Evolutionary conservation across 129 eudicot genomes (phyloP).

Genomic region (Artemisia annua): DNA sequence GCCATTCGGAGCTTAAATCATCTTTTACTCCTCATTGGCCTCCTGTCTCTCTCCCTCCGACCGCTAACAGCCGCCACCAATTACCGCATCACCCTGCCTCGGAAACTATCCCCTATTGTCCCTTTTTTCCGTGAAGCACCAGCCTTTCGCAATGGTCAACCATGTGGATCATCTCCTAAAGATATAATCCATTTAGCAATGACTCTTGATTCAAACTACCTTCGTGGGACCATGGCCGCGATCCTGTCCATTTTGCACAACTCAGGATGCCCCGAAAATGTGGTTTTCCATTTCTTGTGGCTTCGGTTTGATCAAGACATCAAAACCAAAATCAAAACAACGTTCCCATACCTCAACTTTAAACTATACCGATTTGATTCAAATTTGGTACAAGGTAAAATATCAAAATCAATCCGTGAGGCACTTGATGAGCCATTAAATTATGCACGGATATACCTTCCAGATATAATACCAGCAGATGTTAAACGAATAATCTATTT

Average conservation of each 20-base stretch:
- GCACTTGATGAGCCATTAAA: conserved; percentile 54
- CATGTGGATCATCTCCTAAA: conserved; percentile 32
- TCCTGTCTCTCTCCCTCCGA: conserved; percentile 54
- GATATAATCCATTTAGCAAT: conserved; percentile 50
- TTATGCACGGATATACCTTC: conserved; percentile 44
- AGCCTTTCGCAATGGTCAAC: conserved; percentile 47
- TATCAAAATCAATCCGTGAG: conserved; percentile 48
- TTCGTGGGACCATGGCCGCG: conserved; percentile 55
- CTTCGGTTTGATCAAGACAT: conserved; percentile 35
- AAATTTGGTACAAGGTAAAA: conserved; percentile 42
- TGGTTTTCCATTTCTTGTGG: conserved; percentile 49
- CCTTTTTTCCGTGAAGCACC: conserved; percentile 57
- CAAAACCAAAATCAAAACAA: conserved; percentile 29
- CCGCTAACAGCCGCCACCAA: conserved; percentile 33
- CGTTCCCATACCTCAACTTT: conserved; percentile 47
- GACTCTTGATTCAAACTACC: conserved; percentile 54
- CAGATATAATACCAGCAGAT: conserved; percentile 39
- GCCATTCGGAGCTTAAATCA: conserved; percentile 52
- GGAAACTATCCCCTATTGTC: conserved; percentile 35
- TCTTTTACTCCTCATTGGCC: conserved; percentile 54
- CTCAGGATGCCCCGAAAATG: conserved; percentile 51
- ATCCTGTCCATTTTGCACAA: conserved; percentile 47
- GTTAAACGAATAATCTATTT: conserved; percentile 48
- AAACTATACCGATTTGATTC: conserved; percentile 37
- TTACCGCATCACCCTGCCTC: conserved; percentile 29